A percentile compares a stretch with the other conserved stretches of the same genome.
phyloP scores from a whole-genome alignment of 2,329 filamentous ascomycete genomes.

The Didymella segeticola region DNA sequence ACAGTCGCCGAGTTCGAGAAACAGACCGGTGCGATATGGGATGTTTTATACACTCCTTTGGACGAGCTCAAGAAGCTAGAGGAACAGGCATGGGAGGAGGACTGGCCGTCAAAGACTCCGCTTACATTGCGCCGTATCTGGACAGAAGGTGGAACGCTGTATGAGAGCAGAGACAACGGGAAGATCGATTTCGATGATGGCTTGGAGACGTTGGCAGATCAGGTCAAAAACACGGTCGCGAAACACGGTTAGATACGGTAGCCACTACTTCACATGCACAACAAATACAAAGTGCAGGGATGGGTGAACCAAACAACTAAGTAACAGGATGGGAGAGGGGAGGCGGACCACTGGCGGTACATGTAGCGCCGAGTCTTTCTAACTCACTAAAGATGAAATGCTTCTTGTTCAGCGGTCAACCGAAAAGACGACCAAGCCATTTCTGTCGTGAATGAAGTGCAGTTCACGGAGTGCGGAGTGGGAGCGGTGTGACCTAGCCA shows the following conservation, averaged over 20 bases:
- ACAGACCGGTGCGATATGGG: conserved; percentile 67
- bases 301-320: no score
- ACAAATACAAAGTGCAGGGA: background rate
- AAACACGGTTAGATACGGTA: conserved; percentile 1
- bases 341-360: no score
- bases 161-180: conserved; percentile 71
- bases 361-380: no score
- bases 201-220: conserved; percentile 60
- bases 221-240: conserved; percentile 46
- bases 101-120: conserved; percentile 59
- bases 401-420: no score
- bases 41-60: conserved; percentile 61
- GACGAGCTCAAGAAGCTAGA: conserved; percentile 64
- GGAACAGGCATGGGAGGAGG: conserved; percentile 63
- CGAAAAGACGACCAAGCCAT: no score
- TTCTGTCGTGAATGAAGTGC: no score
- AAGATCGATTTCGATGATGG: conserved; percentile 55
- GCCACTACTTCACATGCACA: background rate
- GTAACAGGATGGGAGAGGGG: no score
- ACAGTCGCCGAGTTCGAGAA: conserved; percentile 72
- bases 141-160: conserved; percentile 74
- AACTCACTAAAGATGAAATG: no score
- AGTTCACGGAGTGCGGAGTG: no score
- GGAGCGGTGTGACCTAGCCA: no score
- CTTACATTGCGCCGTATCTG: conserved; percentile 73